A percentile compares a stretch with the other conserved stretches of the same genome.
Conservation (phyloP, 1,284 basidiomycete genomes). For the Pyrrhoderma lamaoense region DNA sequence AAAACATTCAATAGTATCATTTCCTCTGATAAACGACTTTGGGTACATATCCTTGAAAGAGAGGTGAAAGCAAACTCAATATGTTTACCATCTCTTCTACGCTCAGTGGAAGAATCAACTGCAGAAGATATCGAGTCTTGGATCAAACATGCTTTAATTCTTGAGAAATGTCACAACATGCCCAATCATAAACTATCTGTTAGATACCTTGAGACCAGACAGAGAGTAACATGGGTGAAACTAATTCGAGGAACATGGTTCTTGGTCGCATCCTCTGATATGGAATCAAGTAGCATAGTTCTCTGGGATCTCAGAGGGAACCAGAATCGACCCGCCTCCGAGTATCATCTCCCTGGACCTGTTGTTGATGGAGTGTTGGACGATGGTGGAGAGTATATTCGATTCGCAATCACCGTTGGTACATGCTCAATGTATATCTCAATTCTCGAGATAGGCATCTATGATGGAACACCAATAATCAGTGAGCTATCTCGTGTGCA, state of each 20-base stretch:
- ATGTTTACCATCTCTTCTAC: neutral
- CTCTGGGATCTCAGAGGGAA: neutral
- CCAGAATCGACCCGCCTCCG: too few relatives aligned
- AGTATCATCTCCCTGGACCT: conserved; percentile 1
- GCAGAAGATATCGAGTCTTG: conserved; percentile 3
- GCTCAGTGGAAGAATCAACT: neutral
- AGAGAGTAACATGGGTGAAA: conserved; percentile 6
- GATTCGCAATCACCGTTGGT: conserved; percentile 1
- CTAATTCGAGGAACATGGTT: conserved; percentile 4
- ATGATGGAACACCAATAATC: neutral
- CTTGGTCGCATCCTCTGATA: conserved; percentile 6
- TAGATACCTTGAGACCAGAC: neutral
- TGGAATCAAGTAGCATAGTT: neutral
- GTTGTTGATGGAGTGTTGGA: conserved; percentile 7
- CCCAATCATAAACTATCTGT: neutral
- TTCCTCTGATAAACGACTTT: too few relatives aligned
- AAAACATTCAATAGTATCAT: too few relatives aligned
- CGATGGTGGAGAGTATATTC: neutral
- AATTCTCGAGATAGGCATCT: neutral
- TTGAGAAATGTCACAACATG: neutral
- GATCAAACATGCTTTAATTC: neutral
- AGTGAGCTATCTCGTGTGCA: neutral
- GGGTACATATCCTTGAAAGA: neutral
- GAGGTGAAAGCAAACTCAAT: neutral
- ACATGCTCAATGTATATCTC: conserved; percentile 1